A percentile compares a stretch with the other conserved stretches of the same genome.
Evolutionary conservation across 495 filamentous ascomycete genomes (phyloP).

Genomic region (Tricharina praecox): DNA sequence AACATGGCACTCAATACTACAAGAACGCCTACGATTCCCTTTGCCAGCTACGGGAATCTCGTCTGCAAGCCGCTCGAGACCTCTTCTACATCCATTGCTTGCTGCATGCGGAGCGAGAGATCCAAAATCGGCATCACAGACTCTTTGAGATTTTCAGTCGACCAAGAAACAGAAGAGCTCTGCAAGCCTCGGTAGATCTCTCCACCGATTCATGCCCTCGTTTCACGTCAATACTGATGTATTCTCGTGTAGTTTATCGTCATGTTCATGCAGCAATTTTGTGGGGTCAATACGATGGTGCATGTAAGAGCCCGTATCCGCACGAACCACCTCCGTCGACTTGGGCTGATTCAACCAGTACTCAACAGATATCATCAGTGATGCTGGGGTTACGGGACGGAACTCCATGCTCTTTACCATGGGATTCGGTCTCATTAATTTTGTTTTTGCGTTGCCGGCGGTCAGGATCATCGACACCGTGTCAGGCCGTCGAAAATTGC

Average conservation of each 20-base stretch:
- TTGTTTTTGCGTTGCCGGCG: constrained; percentile 48
- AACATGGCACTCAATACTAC: constrained; percentile 45
- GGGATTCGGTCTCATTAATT: constrained; percentile 49
- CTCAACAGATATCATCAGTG: constrained; percentile 38
- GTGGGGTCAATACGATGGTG: constrained; percentile 41
- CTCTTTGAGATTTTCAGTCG: constrained; percentile 51
- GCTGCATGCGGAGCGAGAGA: constrained; percentile 46
- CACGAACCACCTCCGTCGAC: constrained; percentile 39
- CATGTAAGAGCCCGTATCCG: constrained; percentile 32
- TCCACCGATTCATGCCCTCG: not conserved
- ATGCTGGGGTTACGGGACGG: constrained; percentile 25
- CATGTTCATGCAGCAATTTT: constrained; percentile 60
- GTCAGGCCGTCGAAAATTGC: constrained; percentile 38
- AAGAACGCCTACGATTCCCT: constrained; percentile 48
- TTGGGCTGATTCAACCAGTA: constrained; percentile 30
- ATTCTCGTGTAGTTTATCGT: constrained; percentile 32
- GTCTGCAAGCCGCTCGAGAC: constrained; percentile 62
- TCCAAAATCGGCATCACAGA: constrained; percentile 29
- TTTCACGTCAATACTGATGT: not conserved
- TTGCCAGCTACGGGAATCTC: constrained; percentile 42
- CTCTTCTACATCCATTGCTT: constrained; percentile 60
- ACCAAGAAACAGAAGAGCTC: constrained; percentile 56
- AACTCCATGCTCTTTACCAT: constrained; percentile 36
- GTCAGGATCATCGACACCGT: constrained; percentile 52
- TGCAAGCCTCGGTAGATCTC: constrained; percentile 39